phyloP scores from a whole-genome alignment of 1,284 basidiomycete genomes.

The Cutaneotrichosporon daszewskae region DNA sequence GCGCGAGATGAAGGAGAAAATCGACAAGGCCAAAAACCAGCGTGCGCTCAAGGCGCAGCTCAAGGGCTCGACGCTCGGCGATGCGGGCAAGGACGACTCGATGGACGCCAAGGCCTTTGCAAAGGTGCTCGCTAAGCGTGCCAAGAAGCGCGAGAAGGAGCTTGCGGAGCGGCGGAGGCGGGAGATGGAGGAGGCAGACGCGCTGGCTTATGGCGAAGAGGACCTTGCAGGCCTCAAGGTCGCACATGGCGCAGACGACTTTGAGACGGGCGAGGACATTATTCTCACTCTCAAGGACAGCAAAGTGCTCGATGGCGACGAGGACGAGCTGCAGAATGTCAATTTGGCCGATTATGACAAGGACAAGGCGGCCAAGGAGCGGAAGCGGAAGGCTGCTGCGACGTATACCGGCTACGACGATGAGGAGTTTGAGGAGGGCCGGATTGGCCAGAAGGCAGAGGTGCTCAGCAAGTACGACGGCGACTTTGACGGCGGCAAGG shows the following conservation, averaged over 20 bases:
- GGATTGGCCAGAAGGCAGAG: conserved; percentile 70
- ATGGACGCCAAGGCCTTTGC: conserved; percentile 70
- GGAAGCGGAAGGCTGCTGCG: conserved; percentile 72
- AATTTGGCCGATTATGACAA: conserved; percentile 82
- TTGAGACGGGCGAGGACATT: conserved; percentile 87
- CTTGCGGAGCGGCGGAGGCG: conserved; percentile 63
- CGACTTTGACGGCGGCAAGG: conserved; percentile 59
- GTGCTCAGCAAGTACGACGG: conserved; percentile 93
- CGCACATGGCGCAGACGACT: conserved; percentile 83
- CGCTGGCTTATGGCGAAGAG: conserved; percentile 64
- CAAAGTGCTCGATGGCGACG: conserved; percentile 87
- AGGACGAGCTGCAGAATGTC: conserved; percentile 95
- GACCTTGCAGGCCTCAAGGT: conserved; percentile 91
- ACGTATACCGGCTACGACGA: conserved; percentile 97
- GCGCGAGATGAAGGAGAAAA: conserved; percentile 68
- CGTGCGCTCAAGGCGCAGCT: conserved; percentile 78
- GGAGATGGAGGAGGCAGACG: conserved; percentile 76
- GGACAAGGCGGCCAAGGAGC: conserved; percentile 59
- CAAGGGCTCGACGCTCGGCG: conserved; percentile 83
- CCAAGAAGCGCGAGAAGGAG: conserved; percentile 76
- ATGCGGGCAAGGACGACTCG: conserved; percentile 60
- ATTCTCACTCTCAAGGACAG: conserved; percentile 96
- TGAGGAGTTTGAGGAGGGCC: conserved; percentile 71
- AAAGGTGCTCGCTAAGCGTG: conserved; percentile 78
- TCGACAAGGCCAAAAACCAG: conserved; percentile 51